Percentiles rank a stretch among this genome's conserved stretches.
phyloP scores from a whole-genome alignment of 2,329 filamentous ascomycete species.

The Phialophora macrospora region DNA sequence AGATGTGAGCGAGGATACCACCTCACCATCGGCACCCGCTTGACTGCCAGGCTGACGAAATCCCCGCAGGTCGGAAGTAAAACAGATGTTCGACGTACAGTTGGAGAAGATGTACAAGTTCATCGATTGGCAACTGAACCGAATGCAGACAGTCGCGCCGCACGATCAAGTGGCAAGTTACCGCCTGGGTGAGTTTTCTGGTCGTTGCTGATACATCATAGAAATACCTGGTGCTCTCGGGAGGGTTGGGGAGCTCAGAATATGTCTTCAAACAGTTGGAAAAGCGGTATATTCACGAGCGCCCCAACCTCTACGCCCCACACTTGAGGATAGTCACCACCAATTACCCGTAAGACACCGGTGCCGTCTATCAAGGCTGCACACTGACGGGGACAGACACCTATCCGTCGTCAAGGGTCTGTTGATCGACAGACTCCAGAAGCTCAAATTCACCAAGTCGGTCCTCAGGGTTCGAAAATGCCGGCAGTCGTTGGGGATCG shows the following conservation, averaged over 20 bases:
- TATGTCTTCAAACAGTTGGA: slow-evolving; percentile 42
- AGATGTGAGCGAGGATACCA: neutral
- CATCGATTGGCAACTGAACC: slow-evolving; percentile 40
- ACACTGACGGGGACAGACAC: slow-evolving; percentile 33
- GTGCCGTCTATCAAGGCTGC: neutral
- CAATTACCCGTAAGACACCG: slow-evolving; percentile 40
- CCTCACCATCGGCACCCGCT: neutral
- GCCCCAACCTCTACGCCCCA: slow-evolving; percentile 34
- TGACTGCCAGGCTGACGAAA: neutral
- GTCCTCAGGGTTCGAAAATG: slow-evolving; percentile 28
- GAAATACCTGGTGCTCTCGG: slow-evolving; percentile 44
- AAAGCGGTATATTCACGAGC: slow-evolving; percentile 36
- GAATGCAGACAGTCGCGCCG: slow-evolving; percentile 39
- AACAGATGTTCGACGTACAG: slow-evolving; percentile 40
- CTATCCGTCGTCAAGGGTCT: slow-evolving; percentile 45
- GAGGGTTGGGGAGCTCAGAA: slow-evolving; percentile 44
- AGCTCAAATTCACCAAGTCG: slow-evolving; percentile 32
- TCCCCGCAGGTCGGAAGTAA: slow-evolving; percentile 35
- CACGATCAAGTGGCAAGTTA: slow-evolving; percentile 40
- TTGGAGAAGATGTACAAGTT: slow-evolving; percentile 42
- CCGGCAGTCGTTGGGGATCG: slow-evolving; percentile 14
- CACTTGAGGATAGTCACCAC: slow-evolving; percentile 42
- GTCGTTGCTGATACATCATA: neutral
- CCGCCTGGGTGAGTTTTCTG: neutral
- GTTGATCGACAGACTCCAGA: slow-evolving; percentile 44